Percentiles rank a stretch among this genome's conserved stretches.
phyloP scores from a whole-genome alignment of 495 filamentous ascomycete species.

The Penicillium egyptiacum region DNA sequence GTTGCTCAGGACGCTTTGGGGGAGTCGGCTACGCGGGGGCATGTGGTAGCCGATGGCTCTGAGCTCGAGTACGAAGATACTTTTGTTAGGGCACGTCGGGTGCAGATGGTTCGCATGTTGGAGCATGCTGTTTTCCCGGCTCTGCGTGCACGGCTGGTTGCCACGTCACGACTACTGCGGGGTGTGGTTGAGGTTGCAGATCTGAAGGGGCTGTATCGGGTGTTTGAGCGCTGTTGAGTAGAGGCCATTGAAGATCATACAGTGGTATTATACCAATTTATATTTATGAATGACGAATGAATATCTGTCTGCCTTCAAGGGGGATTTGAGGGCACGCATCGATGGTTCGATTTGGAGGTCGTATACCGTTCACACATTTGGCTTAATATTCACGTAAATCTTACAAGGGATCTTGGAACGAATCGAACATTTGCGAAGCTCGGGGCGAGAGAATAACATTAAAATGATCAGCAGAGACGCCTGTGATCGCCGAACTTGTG shows the following conservation, averaged over 20 bases:
- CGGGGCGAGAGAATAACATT: too few species aligned
- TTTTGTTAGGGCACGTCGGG: constrained; percentile 59
- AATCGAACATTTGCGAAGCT: too few species aligned
- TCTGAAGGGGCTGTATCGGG: constrained; percentile 89
- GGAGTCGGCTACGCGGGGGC: constrained; percentile 1
- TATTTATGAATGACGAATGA: constrained; percentile 4
- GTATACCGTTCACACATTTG: background rate
- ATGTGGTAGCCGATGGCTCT: constrained; percentile 16
- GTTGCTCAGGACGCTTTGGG: constrained; percentile 8
- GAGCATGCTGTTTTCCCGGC: constrained; percentile 90
- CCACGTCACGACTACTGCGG: constrained; percentile 73
- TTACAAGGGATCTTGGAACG: too few species aligned
- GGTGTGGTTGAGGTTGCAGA: constrained; percentile 89
- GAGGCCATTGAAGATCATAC: background rate
- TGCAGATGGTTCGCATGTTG: constrained; percentile 66
- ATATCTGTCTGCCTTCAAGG: background rate
- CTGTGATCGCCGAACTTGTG: too few species aligned
- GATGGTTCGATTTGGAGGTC: background rate
- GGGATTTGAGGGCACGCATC: background rate
- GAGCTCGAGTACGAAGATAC: constrained; percentile 35
- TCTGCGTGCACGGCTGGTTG: constrained; percentile 78
- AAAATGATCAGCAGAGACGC: too few species aligned
- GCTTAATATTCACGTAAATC: too few species aligned
- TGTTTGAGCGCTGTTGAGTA: constrained; percentile 91
- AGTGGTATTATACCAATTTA: background rate